phyloP scores from a whole-genome alignment of 139 green algal genomes.

The Gonium pectorale region DNA sequence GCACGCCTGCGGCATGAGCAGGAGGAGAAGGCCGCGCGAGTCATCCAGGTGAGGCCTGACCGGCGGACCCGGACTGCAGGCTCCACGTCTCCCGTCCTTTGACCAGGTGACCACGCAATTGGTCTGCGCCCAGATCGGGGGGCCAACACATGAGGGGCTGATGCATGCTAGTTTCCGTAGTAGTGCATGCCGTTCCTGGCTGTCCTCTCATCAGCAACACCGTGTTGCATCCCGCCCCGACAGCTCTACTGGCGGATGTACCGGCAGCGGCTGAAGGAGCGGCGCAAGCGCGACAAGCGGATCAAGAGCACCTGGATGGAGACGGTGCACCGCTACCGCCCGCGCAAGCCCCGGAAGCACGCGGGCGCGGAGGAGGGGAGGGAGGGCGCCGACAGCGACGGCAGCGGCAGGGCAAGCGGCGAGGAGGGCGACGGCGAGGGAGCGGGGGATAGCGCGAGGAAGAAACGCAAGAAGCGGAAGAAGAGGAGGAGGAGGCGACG shows the following conservation, averaged over 20 bases:
- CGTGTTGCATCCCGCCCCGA: no score
- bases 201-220: no score
- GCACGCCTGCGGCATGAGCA: not conserved
- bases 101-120: no score
- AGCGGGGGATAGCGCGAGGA: not conserved
- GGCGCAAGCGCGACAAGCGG: constrained; percentile 8
- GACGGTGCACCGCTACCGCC: not conserved
- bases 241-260: constrained; percentile 32
- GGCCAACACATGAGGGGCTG: no score
- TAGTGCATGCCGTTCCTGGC: no score
- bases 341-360: not conserved
- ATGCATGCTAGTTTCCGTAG: no score
- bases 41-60: constrained; percentile 17
- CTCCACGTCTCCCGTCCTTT: not conserved
- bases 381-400: not conserved
- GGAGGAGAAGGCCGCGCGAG: not conserved
- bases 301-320: constrained; percentile 11
- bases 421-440: not conserved
- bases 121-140: no score
- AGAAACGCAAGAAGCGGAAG: not conserved
- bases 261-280: constrained; percentile 3
- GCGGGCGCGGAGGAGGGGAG: not conserved
- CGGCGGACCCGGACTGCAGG: not conserved
- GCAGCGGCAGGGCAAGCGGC: not conserved
- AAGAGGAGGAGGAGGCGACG: not conserved